Evolutionary conservation across 2,329 filamentous ascomycete species (phyloP).

Genomic region (Calycina marina): DNA sequence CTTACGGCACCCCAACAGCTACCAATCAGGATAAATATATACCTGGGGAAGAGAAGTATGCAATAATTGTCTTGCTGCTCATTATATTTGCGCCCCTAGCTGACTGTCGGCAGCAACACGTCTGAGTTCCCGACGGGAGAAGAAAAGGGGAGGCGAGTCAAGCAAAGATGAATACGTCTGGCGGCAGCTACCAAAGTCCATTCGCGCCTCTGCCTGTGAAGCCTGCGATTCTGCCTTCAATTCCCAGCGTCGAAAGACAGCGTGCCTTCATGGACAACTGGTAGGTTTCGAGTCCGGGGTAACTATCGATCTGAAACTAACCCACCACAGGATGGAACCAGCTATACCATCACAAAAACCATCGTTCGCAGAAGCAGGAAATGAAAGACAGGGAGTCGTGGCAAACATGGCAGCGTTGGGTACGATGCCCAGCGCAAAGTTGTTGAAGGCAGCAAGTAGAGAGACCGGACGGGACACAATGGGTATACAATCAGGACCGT

Average conservation of each 20-base stretch:
- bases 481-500: constrained; percentile 15
- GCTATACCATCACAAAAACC: constrained; percentile 36
- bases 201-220: too few species aligned
- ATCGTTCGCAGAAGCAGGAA: constrained; percentile 62
- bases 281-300: background rate
- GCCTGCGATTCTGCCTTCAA: too few species aligned
- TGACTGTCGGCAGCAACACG: too few species aligned
- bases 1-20: too few species aligned
- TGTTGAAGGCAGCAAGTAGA: constrained; percentile 32
- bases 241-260: too few species aligned
- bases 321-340: constrained; percentile 33
- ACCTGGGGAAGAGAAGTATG: too few species aligned
- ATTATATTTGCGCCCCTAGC: too few species aligned
- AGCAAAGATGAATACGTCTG: too few species aligned
- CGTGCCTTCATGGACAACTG: constrained; percentile 27
- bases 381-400: constrained; percentile 61
- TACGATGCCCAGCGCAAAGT: constrained; percentile 47
- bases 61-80: too few species aligned
- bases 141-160: too few species aligned
- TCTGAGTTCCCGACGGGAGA: too few species aligned
- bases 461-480: constrained; percentile 7
- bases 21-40: too few species aligned
- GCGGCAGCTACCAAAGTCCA: background rate
- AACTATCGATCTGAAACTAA: background rate
- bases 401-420: constrained; percentile 77